These are phyloP conservation scores for Xylaria sp. DNA, from an alignment of 2,329 filamentous ascomycete genomes.

Conservation along the genomic window DNA sequence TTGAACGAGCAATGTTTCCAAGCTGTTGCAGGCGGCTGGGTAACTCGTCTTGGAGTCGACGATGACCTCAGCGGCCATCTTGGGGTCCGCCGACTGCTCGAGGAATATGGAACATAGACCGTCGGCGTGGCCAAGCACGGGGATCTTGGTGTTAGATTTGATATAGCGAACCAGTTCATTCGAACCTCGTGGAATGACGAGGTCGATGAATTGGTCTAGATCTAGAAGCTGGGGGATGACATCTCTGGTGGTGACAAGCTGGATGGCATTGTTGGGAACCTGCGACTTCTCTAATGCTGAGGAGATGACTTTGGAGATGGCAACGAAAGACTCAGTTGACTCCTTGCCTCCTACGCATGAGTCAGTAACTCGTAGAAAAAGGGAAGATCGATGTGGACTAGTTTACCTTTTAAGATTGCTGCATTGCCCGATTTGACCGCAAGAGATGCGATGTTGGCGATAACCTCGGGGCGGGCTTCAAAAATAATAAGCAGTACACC, in stretches of 20 bases:
- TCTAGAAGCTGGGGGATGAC: slow-evolving; percentile 86
- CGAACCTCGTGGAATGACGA: slow-evolving; percentile 90
- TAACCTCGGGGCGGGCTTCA: slow-evolving; percentile 95
- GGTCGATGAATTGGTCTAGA: slow-evolving; percentile 86
- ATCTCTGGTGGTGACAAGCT: slow-evolving; percentile 92
- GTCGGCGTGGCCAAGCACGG: slow-evolving; percentile 94
- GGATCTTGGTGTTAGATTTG: slow-evolving; percentile 90
- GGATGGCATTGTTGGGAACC: slow-evolving; percentile 86
- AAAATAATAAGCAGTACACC: slow-evolving; percentile 99
- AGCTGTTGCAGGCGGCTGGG: slow-evolving; percentile 90
- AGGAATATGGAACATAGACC: slow-evolving; percentile 90
- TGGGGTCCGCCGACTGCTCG: slow-evolving; percentile 74
- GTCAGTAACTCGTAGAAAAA: not conserved
- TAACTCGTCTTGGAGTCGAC: slow-evolving; percentile 95
- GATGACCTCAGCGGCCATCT: slow-evolving; percentile 76
- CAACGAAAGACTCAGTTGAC: slow-evolving; percentile 91
- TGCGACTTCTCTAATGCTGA: slow-evolving; percentile 71
- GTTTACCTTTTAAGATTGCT: slow-evolving; percentile 86
- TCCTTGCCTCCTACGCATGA: slow-evolving; percentile 78
- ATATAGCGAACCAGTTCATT: slow-evolving; percentile 91
- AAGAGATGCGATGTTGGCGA: slow-evolving; percentile 94
- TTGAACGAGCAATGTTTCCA: slow-evolving; percentile 91
- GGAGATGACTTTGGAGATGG: slow-evolving; percentile 86
- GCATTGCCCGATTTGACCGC: slow-evolving; percentile 98
- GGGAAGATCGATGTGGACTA: not conserved